Evolutionary conservation across 129 eudicot genomes (phyloP).

Genomic region (Centrapalus pauciflorus): DNA sequence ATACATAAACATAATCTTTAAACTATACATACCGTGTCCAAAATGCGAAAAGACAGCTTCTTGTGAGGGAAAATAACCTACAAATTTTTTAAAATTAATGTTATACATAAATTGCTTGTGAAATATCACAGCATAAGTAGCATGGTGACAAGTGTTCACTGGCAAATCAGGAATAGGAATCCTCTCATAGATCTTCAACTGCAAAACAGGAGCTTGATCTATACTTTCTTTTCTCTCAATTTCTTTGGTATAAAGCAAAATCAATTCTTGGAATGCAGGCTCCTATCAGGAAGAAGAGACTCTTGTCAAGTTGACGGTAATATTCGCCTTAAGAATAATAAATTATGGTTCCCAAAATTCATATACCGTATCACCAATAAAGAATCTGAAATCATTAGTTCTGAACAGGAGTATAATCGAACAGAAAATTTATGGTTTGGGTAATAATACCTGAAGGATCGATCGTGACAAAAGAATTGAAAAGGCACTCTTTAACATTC

Average conservation of each 20-base stretch:
- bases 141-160: constrained; percentile 37
- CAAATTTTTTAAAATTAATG: constrained; percentile 14
- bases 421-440: neutral
- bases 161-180: constrained; percentile 95
- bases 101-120: neutral
- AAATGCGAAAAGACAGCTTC: constrained; percentile 93
- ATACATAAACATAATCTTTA: neutral
- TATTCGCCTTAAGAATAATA: neutral
- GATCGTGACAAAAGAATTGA: constrained; percentile 72
- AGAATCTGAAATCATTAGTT: no score
- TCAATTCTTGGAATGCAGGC: constrained; percentile 86
- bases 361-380: neutral
- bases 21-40: constrained; percentile 74
- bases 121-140: neutral
- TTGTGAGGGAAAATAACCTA: constrained; percentile 97
- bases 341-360: neutral
- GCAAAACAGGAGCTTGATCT: constrained; percentile 54
- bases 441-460: constrained; percentile 73
- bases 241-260: constrained; percentile 80
- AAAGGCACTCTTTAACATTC: constrained; percentile 66
- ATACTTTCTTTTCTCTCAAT: constrained; percentile 31
- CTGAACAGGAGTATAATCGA: neutral
- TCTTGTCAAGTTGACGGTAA: constrained; percentile 9
- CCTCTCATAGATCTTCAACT: constrained; percentile 84
- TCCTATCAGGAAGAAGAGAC: constrained; percentile 47